Evolutionary conservation across 2,329 filamentous ascomycete species (phyloP).

Genomic region (Cryphonectria naterciae): DNA sequence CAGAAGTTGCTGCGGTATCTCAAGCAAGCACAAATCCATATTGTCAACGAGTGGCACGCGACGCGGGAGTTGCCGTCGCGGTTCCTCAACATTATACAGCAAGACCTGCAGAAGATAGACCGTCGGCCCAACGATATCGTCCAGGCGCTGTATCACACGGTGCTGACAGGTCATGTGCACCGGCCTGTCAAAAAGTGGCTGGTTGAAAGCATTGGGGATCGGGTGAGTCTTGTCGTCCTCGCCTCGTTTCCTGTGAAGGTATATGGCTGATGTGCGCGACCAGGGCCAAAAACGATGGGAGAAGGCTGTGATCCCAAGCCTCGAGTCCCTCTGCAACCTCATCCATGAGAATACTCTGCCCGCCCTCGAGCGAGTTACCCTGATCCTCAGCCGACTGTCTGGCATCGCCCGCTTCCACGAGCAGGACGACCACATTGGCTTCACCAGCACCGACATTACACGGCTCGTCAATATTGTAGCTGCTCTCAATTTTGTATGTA

Average conservation of each 20-base stretch:
- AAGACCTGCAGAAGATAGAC: conserved; percentile 69
- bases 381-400: conserved; percentile 80
- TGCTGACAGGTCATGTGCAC: conserved; percentile 80
- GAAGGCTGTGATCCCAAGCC: conserved; percentile 77
- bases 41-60: conserved; percentile 81
- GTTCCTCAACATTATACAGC: conserved; percentile 79
- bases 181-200: conserved; percentile 83
- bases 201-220: conserved; percentile 77
- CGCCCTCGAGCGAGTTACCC: conserved; percentile 78
- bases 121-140: conserved; percentile 66
- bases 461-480: conserved; percentile 72
- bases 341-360: conserved; percentile 89
- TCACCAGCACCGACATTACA: conserved; percentile 65
- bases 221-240: conserved; percentile 54
- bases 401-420: conserved; percentile 84
- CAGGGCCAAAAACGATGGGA: conserved; percentile 96
- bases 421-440: conserved; percentile 66
- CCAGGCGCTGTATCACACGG: conserved; percentile 80
- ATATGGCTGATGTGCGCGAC: background rate
- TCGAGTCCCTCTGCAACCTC: conserved; percentile 76
- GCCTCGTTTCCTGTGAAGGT: background rate
- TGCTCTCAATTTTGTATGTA: conserved; percentile 74
- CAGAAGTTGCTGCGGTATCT: conserved; percentile 88
- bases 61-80: conserved; percentile 76
- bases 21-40: conserved; percentile 76